These are phyloP conservation scores for Pseudocercospora musae DNA, from an alignment of 2,329 filamentous ascomycete species.

Conservation along the genomic window DNA sequence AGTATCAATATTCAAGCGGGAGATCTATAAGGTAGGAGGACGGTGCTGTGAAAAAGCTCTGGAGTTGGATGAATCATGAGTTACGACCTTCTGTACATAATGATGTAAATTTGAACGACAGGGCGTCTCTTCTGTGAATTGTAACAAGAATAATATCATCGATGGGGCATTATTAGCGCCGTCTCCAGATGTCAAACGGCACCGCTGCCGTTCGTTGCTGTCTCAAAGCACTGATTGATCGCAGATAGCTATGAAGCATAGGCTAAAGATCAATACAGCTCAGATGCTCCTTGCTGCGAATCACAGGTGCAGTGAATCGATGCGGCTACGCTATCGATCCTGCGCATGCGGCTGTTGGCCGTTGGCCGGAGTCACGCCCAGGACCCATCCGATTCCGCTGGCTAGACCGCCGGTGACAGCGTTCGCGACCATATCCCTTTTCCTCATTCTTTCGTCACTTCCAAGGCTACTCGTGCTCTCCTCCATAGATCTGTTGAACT, in stretches of 20 bases:
- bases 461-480: conserved; percentile 25
- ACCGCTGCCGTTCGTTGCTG: not conserved
- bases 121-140: not conserved
- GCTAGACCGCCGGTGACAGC: conserved; percentile 62
- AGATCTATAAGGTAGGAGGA: conserved; percentile 8
- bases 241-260: too few relatives aligned
- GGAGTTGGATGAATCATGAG: not conserved
- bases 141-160: too few relatives aligned
- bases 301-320: not conserved
- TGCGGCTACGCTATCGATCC: not conserved
- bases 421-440: conserved; percentile 68
- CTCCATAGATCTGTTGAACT: conserved; percentile 17
- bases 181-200: too few relatives aligned
- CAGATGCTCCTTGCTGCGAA: too few relatives aligned
- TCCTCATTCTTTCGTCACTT: conserved; percentile 52
- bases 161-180: not conserved
- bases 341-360: conserved; percentile 10
- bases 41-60: not conserved
- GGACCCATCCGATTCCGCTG: conserved; percentile 62
- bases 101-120: not conserved
- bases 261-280: too few relatives aligned
- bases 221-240: not conserved
- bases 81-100: not conserved
- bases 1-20: conserved; percentile 28
- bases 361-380: conserved; percentile 46